Conservation (phyloP, 306 rosid genomes). For the Cucurbita maxima region DNA sequence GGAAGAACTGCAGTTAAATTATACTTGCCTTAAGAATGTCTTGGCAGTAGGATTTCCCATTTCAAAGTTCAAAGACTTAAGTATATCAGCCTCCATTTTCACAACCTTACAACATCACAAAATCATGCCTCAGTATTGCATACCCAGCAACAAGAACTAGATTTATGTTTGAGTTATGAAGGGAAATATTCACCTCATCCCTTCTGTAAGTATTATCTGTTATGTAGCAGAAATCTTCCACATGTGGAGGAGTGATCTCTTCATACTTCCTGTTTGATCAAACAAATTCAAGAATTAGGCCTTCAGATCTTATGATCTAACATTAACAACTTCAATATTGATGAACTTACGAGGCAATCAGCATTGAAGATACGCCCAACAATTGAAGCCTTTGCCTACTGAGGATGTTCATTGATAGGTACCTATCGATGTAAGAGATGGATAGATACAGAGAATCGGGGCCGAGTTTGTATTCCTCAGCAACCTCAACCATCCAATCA, state of each 20-base stretch:
- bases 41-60: conserved; percentile 73
- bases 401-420: conserved; percentile 34
- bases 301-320: background rate
- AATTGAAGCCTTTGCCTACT: conserved; percentile 43
- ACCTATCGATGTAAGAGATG: conserved; percentile 50
- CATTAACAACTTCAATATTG: background rate
- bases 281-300: background rate
- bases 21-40: conserved; percentile 56
- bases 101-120: conserved; percentile 33
- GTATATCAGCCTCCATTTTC: conserved; percentile 73
- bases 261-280: conserved; percentile 51
- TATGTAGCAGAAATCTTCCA: conserved; percentile 64
- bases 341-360: conserved; percentile 66
- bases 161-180: background rate
- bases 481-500: conserved; percentile 90
- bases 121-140: background rate
- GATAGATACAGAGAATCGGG: conserved; percentile 58
- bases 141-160: background rate
- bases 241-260: conserved; percentile 73
- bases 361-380: conserved; percentile 68
- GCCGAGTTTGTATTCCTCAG: conserved; percentile 69
- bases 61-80: conserved; percentile 56
- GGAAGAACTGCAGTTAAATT: background rate
- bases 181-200: conserved; percentile 38
- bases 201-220: conserved; percentile 62